These are phyloP conservation scores for Noccaea caerulescens DNA, from an alignment of 345 rosid species.

Conservation along the genomic window DNA sequence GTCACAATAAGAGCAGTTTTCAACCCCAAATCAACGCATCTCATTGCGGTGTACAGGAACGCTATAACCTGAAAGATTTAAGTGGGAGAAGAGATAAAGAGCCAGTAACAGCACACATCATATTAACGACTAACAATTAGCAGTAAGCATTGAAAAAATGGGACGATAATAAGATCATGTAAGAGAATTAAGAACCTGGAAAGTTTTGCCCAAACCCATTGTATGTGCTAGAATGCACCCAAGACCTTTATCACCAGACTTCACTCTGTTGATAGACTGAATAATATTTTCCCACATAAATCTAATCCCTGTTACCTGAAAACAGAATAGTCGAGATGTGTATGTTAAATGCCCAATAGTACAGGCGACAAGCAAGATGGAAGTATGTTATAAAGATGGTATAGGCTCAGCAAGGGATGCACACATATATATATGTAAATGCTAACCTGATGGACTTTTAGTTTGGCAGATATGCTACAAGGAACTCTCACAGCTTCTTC, in stretches of 20 bases:
- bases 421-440: constrained; percentile 11
- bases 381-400: constrained; percentile 17
- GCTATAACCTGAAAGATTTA: constrained; percentile 80
- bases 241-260: constrained; percentile 94
- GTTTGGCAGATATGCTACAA: constrained; percentile 81
- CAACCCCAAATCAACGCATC: constrained; percentile 84
- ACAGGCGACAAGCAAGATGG: constrained; percentile 10
- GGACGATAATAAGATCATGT: constrained; percentile 15
- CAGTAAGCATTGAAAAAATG: constrained; percentile 3
- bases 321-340: constrained; percentile 29
- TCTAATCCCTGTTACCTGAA: constrained; percentile 92
- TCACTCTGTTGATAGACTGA: constrained; percentile 81
- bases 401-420: constrained; percentile 23
- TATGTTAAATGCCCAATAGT: constrained; percentile 22
- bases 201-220: constrained; percentile 99
- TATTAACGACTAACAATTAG: constrained; percentile 7
- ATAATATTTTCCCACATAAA: constrained; percentile 99
- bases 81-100: constrained; percentile 20
- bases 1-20: constrained; percentile 90
- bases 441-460: constrained; percentile 94
- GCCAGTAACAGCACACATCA: constrained; percentile 33
- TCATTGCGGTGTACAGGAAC: constrained; percentile 94
- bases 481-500: constrained; percentile 93
- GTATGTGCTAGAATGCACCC: constrained; percentile 99
- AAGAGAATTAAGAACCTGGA: constrained; percentile 68